These are phyloP conservation scores for Austropuccinia psidii DNA, from an alignment of 1,284 basidiomycete species.

Conservation along the genomic window DNA sequence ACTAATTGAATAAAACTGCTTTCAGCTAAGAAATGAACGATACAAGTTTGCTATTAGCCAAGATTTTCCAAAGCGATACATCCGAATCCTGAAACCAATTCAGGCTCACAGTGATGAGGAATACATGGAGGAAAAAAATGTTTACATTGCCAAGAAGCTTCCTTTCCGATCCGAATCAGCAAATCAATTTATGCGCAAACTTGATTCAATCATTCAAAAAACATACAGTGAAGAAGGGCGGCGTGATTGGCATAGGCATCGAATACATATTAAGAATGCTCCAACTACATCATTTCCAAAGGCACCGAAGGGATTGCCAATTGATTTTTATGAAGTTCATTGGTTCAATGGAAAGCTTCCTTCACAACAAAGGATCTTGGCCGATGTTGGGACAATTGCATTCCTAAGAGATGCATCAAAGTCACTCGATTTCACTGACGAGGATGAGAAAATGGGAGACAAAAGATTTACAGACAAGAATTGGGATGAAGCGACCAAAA, in stretches of 20 bases:
- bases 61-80: neutral
- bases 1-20: no score
- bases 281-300: neutral
- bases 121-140: neutral
- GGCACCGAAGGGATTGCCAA: constrained; percentile 1
- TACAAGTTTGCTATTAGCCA: constrained; percentile 9
- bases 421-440: neutral
- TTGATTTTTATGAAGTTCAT: constrained; percentile 4
- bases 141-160: neutral
- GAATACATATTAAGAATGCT: neutral
- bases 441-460: neutral
- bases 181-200: neutral
- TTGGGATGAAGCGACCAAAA: neutral
- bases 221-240: neutral
- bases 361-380: neutral
- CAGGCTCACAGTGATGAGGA: constrained; percentile 13
- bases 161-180: neutral
- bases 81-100: neutral
- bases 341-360: neutral
- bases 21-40: neutral
- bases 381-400: neutral
- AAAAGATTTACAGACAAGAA: neutral
- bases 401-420: neutral
- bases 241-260: no score
- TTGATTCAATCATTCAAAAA: neutral